Conservation (phyloP, 257 asterid species). For the Gentiana macrophylla region DNA sequence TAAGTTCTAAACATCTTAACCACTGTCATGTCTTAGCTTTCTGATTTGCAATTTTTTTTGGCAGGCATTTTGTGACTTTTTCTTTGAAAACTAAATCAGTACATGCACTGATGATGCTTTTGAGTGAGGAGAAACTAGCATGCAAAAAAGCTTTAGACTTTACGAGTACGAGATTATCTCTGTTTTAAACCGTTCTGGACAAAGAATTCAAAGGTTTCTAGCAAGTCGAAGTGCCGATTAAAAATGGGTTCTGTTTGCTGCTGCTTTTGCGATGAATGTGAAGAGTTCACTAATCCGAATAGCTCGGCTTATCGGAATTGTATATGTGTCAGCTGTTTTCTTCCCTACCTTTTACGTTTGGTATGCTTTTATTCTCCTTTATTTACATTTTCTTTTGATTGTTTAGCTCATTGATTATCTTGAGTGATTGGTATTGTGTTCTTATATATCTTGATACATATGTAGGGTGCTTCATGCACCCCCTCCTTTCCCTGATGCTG, state of each 20-base stretch:
- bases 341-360: constrained; percentile 51
- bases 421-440: background rate
- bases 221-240: constrained; percentile 15
- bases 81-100: too few relatives aligned
- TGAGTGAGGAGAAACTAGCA: constrained; percentile 40
- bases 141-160: constrained; percentile 18
- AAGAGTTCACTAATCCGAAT: constrained; percentile 57
- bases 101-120: constrained; percentile 1
- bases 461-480: too few relatives aligned
- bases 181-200: constrained; percentile 6
- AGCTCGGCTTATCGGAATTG: constrained; percentile 56
- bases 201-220: constrained; percentile 6
- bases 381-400: background rate
- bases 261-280: constrained; percentile 67
- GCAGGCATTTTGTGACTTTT: too few relatives aligned
- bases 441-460: too few relatives aligned
- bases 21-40: too few relatives aligned
- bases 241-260: constrained; percentile 85
- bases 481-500: too few relatives aligned
- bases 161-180: constrained; percentile 29
- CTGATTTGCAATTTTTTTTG: too few relatives aligned
- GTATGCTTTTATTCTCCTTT: constrained; percentile 30
- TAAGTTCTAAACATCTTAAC: too few relatives aligned
- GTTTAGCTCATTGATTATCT: background rate
- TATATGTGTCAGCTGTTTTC: constrained; percentile 50